Evolutionary conservation across 805 yeast genomes (phyloP), one percentile per base, ranked within the genome.

Genomic region (Starmerella gropengiesseri): DNA sequence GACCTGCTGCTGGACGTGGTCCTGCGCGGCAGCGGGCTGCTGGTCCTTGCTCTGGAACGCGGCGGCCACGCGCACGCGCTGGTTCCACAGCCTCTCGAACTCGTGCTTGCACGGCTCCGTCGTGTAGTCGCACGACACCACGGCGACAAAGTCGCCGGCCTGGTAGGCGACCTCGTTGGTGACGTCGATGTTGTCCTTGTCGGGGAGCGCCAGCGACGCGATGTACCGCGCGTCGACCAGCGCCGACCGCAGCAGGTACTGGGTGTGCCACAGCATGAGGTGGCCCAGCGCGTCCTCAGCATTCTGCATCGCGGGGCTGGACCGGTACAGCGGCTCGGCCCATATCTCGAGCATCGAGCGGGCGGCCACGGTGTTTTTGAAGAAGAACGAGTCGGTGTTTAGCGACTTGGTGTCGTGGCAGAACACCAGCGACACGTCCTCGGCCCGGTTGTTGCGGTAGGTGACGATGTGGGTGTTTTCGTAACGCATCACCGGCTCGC

Each of bases 231-330:
- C 69, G 11, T 85, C 82, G 1, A 91, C 73, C 13, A 89, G 60
- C 0, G 85, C 80, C 3, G 91, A 69, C 55, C 76, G 80, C 42
- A 81, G 71, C 51, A 91, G 67, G 21, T 81, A 64, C 22, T 73
- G 75, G 11, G 95, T 94, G 59, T 89, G 98, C 98, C 97, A 91
- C 61, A 85, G 96, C 52, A 86, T 67, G 34, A 86, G 67, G 59
- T 91, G 97, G n/a, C 83, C 73, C 32, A 89, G 57, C 0, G 91
- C 87, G 6, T 62, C 56, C 33, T 50, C 49, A 25, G 63, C 80
- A 41, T 72, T 71, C 12, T 72, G 71, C 62, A 82, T 82, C 44
- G 70, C 70, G 33, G 55, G 55, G 62, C 81, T 85, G 38, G 71
- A 69, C 57, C 82, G 71, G 57, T 75, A 78, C 37, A 85, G 67